Percentiles rank a stretch among this genome's conserved stretches.
Conservation (phyloP, 345 rosid species). For the Dipteronia dyeriana region DNA sequence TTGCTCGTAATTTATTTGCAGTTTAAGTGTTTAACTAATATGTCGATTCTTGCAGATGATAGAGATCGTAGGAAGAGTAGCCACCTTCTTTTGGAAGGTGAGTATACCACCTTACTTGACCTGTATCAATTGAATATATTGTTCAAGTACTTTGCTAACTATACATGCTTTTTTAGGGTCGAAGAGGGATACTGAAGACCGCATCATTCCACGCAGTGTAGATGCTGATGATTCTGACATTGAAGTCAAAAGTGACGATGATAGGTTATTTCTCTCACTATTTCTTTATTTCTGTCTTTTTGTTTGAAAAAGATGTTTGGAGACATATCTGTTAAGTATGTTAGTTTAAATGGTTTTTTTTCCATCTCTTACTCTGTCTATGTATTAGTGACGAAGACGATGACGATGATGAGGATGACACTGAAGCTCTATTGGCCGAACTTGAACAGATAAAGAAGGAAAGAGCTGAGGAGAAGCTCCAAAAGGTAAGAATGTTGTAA, state of each 20-base stretch:
- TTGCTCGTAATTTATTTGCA: not conserved
- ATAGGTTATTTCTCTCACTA: constrained; percentile 43
- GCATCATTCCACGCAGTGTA: constrained; percentile 71
- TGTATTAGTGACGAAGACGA: constrained; percentile 54
- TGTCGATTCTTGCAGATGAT: constrained; percentile 58
- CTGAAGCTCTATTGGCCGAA: constrained; percentile 90
- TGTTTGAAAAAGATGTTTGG: not conserved
- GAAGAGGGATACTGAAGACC: constrained; percentile 81
- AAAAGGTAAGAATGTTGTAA: constrained; percentile 50
- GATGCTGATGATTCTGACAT: constrained; percentile 99
- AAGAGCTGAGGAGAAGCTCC: constrained; percentile 86
- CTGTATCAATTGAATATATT: constrained; percentile 5
- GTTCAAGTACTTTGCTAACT: constrained; percentile 28
- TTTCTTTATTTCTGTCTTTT: not conserved
- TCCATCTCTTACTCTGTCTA: constrained; percentile 2
- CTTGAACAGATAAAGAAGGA: constrained; percentile 96
- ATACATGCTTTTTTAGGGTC: constrained; percentile 41
- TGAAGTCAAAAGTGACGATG: constrained; percentile 67
- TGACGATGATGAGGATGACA: constrained; percentile 76
- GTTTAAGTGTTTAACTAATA: constrained; percentile 1
- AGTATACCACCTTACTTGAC: not conserved
- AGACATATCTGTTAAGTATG: not conserved
- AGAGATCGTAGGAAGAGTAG: constrained; percentile 81
- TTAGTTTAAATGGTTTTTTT: not conserved
- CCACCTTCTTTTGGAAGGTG: constrained; percentile 83